These are phyloP conservation scores for Brassica napus DNA, from an alignment of 345 rosid species.

Conservation along the genomic window DNA sequence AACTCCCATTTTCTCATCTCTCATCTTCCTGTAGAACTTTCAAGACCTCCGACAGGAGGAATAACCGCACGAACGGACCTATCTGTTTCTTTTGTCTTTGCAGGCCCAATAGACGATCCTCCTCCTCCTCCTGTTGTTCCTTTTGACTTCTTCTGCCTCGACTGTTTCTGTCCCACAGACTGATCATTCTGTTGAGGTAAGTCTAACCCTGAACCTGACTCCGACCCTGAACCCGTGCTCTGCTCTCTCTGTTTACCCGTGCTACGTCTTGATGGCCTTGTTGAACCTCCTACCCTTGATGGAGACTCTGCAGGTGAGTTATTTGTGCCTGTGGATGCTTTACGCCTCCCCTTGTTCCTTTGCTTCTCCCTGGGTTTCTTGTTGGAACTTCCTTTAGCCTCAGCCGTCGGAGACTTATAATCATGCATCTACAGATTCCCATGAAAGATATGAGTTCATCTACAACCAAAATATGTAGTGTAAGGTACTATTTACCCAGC, in stretches of 20 bases:
- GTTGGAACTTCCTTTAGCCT: conserved; percentile 22
- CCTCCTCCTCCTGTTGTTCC: conserved; percentile 5
- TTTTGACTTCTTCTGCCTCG: conserved; percentile 29
- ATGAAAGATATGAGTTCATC: conserved; percentile 41
- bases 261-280: conserved; percentile 32
- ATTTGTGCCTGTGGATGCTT: conserved; percentile 29
- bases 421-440: conserved; percentile 61
- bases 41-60: conserved; percentile 30
- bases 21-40: conserved; percentile 37
- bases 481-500: conserved; percentile 51
- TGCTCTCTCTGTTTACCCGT: conserved; percentile 39
- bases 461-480: conserved; percentile 39
- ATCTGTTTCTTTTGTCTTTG: conserved; percentile 29
- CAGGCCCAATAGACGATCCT: conserved; percentile 9
- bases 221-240: conserved; percentile 24
- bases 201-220: conserved; percentile 32
- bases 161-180: neutral
- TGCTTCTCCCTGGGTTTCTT: conserved; percentile 32
- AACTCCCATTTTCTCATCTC: neutral
- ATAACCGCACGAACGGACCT: conserved; percentile 17
- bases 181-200: conserved; percentile 24
- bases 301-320: conserved; percentile 40
- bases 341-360: conserved; percentile 37
- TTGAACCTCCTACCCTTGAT: conserved; percentile 34
- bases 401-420: conserved; percentile 39